These are phyloP conservation scores for Xerocomus brunneocitrinus DNA, from an alignment of 768 basidiomycete species.

Conservation along the genomic window DNA sequence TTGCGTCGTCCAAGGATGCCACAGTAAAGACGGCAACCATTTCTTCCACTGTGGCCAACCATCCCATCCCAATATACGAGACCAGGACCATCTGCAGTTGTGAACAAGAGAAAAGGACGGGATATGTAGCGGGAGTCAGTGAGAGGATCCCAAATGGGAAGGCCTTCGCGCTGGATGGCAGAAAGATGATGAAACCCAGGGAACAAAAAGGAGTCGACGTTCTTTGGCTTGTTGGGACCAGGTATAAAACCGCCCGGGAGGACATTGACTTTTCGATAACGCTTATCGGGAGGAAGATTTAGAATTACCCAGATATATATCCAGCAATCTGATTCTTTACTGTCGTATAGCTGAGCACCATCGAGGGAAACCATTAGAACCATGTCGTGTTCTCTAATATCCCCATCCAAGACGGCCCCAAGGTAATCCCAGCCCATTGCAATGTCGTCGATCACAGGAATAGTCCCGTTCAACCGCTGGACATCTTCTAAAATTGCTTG, in stretches of 20 bases:
- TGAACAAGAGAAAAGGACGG: not conserved
- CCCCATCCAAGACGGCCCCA: not conserved
- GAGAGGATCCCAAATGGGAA: not conserved
- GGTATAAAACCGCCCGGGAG: not conserved
- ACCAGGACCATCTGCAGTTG: slow-evolving; percentile 28
- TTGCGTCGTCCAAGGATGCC: slow-evolving; percentile 26
- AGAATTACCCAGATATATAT: slow-evolving; percentile 36
- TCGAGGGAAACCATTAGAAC: slow-evolving; percentile 36
- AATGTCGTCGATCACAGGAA: not conserved
- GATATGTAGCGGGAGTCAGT: not conserved
- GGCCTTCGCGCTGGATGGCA: not conserved
- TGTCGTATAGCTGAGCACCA: slow-evolving; percentile 36
- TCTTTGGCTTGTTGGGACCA: not conserved
- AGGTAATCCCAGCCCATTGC: slow-evolving; percentile 13
- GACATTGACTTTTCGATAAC: slow-evolving; percentile 1
- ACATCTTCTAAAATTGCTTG: not conserved
- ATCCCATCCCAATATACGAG: slow-evolving; percentile 30
- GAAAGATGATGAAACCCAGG: slow-evolving; percentile 2
- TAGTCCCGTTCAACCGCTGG: not conserved
- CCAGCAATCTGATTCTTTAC: slow-evolving; percentile 19
- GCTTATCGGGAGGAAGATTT: slow-evolving; percentile 3
- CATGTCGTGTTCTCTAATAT: slow-evolving; percentile 21
- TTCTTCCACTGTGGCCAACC: slow-evolving; percentile 31
- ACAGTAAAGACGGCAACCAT: slow-evolving; percentile 36
- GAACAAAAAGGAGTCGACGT: slow-evolving; percentile 2